Conservation (phyloP, 1,284 basidiomycete genomes). For the Tilletia walkeri region DNA sequence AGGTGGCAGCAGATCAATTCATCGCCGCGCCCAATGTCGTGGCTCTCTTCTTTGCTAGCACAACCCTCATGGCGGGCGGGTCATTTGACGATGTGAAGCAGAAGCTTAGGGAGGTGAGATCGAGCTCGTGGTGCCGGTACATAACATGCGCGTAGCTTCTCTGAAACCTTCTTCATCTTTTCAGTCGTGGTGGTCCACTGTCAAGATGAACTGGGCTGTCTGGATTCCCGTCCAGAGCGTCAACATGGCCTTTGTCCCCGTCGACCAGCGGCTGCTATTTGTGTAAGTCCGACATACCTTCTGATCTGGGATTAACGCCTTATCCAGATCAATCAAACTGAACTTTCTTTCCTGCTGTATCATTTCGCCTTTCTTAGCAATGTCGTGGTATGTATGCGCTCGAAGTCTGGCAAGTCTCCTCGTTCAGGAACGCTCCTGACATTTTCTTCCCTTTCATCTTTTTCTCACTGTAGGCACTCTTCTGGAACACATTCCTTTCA, state of each 20-base stretch:
- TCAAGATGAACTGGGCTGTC: constrained; percentile 41
- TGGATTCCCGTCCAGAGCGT: constrained; percentile 46
- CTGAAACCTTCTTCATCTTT: not conserved
- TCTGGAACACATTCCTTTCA: constrained; percentile 48
- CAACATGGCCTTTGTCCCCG: constrained; percentile 45
- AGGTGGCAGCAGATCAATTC: constrained; percentile 41
- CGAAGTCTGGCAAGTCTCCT: not conserved
- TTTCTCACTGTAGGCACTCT: constrained; percentile 21
- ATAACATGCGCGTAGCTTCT: not conserved
- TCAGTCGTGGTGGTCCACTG: constrained; percentile 36
- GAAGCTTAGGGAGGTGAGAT: constrained; percentile 31
- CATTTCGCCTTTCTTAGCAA: not conserved
- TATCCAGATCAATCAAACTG: too few relatives aligned
- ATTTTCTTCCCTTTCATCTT: too few relatives aligned
- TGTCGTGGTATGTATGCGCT: not conserved
- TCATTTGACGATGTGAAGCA: constrained; percentile 25
- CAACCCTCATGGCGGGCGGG: constrained; percentile 36
- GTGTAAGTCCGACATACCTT: constrained; percentile 29
- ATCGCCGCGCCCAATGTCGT: constrained; percentile 37
- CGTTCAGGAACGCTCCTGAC: too few relatives aligned
- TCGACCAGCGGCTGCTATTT: constrained; percentile 34
- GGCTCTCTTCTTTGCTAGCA: constrained; percentile 36
- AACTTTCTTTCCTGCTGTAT: too few relatives aligned
- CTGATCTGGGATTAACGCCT: not conserved
- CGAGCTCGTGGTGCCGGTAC: not conserved